Evolutionary conservation across 148 eudicot species (phyloP), one percentile per base, ranked within the genome.

Genomic region (Talinum fruticosum): DNA sequence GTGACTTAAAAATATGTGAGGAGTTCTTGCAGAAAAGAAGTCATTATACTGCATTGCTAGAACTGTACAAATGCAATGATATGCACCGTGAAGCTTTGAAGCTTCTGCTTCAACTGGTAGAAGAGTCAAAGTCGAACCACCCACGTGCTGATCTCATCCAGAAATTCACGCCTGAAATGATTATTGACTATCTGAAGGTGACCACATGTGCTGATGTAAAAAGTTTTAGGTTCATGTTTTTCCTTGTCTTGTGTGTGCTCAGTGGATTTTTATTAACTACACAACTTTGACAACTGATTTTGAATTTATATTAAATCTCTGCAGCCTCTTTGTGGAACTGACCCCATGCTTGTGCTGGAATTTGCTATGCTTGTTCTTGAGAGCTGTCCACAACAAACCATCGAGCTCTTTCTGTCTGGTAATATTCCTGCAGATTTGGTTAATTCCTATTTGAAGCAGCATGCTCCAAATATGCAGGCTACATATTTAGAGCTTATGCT

Each of bases 391-490:
- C 77, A 87, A n/a, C 90, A 92, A 86, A 93, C 99, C 33, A 93
- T 96, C 74, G 96, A 96, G 80, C 98, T 96, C 69, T 96, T 93
- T 85, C 81, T 96, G 77, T 89, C 97, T 21, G 99, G 98, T 76
- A 96, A 93, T 82, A 88, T 96, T 85, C 91, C 89, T 47, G 97
- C 97, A 66, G 99, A 96, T 85, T 79, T 91, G 85, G 99, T 96
- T 41, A 96, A 93, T 82, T 92, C 98, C 34, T 93, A 96, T 81
- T 87, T 96, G 79, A 96, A 96, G 83, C 91, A 91, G 84, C 93
- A 96, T 89, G 96, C 99, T 79, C 99, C 99, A 38, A 88, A 79
- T 84, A 90, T 96, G 99, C 99, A 96, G 84, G 97, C 98, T 75
- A 91, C 84, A 16, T 96, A 96, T 85, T 81, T 96, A 73, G 99